phyloP scores from a whole-genome alignment of 352 stramenopile species.

The Phytophthora hybrid region DNA sequence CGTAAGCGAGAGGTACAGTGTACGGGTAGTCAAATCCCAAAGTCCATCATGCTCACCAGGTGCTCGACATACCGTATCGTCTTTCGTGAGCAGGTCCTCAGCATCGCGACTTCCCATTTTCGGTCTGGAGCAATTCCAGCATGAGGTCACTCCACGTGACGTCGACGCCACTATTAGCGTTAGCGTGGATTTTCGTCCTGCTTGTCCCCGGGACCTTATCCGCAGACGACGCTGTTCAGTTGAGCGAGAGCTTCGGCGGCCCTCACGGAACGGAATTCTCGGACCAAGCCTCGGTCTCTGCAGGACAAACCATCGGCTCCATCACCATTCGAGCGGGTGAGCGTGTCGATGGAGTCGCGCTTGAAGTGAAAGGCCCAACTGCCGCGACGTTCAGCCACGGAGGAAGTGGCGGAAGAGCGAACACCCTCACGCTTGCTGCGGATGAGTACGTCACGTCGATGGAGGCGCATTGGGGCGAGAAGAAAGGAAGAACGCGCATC shows the following conservation, averaged over 20 bases:
- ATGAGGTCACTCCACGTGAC: background rate
- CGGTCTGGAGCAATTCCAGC: no score
- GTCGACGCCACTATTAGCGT: background rate
- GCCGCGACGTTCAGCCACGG: conserved; percentile 37
- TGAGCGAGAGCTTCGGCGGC: conserved; percentile 1
- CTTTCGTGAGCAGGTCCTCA: no score
- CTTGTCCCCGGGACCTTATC: background rate
- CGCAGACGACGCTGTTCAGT: conserved; percentile 21
- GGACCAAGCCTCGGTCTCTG: conserved; percentile 15
- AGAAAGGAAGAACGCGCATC: conserved; percentile 26
- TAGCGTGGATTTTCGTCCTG: conserved; percentile 26
- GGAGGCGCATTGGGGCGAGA: conserved; percentile 38
- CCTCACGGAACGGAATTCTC: conserved; percentile 36
- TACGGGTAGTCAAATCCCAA: no score
- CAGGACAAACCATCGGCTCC: conserved; percentile 29
- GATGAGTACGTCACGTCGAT: conserved; percentile 35
- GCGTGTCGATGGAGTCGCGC: conserved; percentile 28
- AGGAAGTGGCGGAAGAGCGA: conserved; percentile 20
- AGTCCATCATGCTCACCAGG: no score
- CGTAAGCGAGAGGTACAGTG: no score
- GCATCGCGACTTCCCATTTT: no score
- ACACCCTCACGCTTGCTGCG: background rate
- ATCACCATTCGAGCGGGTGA: background rate
- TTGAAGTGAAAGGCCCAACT: conserved; percentile 24
- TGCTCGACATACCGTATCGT: no score